These are phyloP conservation scores for Poa annua DNA, from an alignment of 176 grass and related monocot genomes.

Conservation along the genomic window DNA sequence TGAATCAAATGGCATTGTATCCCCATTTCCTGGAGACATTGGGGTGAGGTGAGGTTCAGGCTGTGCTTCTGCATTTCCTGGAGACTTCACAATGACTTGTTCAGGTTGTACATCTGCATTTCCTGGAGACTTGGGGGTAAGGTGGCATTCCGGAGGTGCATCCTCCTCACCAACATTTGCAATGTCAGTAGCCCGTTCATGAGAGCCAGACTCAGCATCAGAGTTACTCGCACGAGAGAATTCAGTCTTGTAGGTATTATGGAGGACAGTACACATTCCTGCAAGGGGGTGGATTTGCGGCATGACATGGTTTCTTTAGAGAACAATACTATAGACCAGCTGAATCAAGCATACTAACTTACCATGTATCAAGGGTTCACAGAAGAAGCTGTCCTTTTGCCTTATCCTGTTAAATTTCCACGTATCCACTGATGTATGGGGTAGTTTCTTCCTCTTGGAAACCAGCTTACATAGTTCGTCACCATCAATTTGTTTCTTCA, in stretches of 20 bases:
- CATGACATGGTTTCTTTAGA: conserved; percentile 4
- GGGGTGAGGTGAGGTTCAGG: conserved; percentile 35
- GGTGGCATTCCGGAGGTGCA: conserved; percentile 19
- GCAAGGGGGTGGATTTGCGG: conserved; percentile 13
- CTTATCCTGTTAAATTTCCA: conserved; percentile 55
- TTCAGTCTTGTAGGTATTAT: conserved; percentile 43
- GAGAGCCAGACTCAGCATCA: conserved; percentile 34
- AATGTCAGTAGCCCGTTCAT: neutral
- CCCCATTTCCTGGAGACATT: conserved; percentile 18
- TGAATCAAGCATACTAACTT: conserved; percentile 22
- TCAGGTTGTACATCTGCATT: conserved; percentile 21
- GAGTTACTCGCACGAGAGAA: conserved; percentile 31
- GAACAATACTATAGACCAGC: neutral
- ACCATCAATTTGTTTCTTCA: conserved; percentile 56
- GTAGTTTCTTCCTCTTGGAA: conserved; percentile 73
- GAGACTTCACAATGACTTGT: neutral
- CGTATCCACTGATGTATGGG: conserved; percentile 51
- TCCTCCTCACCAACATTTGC: conserved; percentile 13
- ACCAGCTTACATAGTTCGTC: conserved; percentile 34
- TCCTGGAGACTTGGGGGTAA: conserved; percentile 11
- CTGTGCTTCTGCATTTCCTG: conserved; percentile 8
- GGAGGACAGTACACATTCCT: conserved; percentile 60
- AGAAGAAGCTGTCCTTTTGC: conserved; percentile 56
- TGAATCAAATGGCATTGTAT: conserved; percentile 28
- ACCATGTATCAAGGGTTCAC: conserved; percentile 63